These are phyloP conservation scores for Ceratobasidium sp. DNA, from an alignment of 1,284 basidiomycete genomes.

Conservation along the genomic window DNA sequence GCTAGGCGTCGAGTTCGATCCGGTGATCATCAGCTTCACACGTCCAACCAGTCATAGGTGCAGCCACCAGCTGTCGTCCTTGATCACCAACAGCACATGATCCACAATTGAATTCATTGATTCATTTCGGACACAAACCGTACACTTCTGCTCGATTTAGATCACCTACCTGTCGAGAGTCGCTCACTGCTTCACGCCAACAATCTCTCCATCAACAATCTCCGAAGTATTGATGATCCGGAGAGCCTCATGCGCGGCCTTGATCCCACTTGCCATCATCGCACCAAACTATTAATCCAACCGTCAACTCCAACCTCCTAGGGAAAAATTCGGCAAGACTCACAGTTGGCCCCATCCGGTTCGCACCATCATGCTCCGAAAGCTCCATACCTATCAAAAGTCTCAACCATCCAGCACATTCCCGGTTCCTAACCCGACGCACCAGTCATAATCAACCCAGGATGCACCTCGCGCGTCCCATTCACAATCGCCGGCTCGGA, in stretches of 20 bases:
- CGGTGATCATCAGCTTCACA: background rate
- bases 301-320: background rate
- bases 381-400: conserved; percentile 72
- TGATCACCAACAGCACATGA: background rate
- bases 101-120: background rate
- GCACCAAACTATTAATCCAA: conserved; percentile 67
- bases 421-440: conserved; percentile 51
- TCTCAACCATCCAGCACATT: background rate
- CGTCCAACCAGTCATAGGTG: background rate
- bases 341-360: conserved; percentile 80
- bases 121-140: background rate
- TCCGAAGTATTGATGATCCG: conserved; percentile 70
- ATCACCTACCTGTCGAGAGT: background rate
- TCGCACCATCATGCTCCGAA: conserved; percentile 84
- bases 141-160: background rate
- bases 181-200: conserved; percentile 56
- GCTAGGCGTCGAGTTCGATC: too few species aligned
- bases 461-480: conserved; percentile 81
- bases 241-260: conserved; percentile 81
- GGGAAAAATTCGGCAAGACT: conserved; percentile 5
- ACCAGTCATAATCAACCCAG: conserved; percentile 83
- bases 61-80: background rate
- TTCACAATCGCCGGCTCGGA: conserved; percentile 83
- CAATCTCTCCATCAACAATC: conserved; percentile 75
- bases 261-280: conserved; percentile 84